Evolutionary conservation across 176 grass and related monocot species (phyloP).

Genomic region (Paspalum vaginatum): DNA sequence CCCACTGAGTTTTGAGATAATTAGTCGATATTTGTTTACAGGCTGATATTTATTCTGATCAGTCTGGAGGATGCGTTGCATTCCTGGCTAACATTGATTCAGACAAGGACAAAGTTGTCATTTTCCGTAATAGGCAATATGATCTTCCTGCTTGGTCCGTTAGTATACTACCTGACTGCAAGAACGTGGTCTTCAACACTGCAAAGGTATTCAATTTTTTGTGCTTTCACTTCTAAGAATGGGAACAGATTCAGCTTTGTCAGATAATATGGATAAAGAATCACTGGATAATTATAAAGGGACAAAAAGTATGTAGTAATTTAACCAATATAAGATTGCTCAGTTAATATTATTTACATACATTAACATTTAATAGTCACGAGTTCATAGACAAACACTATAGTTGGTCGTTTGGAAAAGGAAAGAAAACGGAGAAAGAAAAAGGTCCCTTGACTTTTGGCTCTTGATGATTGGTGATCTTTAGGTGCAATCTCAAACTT

Average conservation of each 20-base stretch:
- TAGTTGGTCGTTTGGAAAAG: background rate
- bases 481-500: conserved; percentile 78
- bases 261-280: conserved; percentile 2
- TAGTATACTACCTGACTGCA: conserved; percentile 97
- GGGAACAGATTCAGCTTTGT: conserved; percentile 12
- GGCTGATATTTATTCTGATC: conserved; percentile 85
- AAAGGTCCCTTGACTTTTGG: background rate
- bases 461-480: conserved; percentile 29
- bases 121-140: conserved; percentile 73
- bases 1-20: background rate
- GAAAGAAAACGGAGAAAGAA: background rate
- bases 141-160: conserved; percentile 96
- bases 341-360: conserved; percentile 1
- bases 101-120: conserved; percentile 65
- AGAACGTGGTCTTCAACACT: conserved; percentile 92
- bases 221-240: background rate
- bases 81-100: conserved; percentile 88
- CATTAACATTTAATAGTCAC: no score
- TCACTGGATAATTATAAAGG: conserved; percentile 2
- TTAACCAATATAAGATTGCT: conserved; percentile 18
- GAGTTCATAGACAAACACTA: conserved; percentile 5
- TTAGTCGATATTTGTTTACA: conserved; percentile 36
- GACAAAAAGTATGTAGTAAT: background rate
- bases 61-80: conserved; percentile 78
- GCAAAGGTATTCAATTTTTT: conserved; percentile 64